Conservation (phyloP, 345 rosid species). For the Salix suchowensis region DNA sequence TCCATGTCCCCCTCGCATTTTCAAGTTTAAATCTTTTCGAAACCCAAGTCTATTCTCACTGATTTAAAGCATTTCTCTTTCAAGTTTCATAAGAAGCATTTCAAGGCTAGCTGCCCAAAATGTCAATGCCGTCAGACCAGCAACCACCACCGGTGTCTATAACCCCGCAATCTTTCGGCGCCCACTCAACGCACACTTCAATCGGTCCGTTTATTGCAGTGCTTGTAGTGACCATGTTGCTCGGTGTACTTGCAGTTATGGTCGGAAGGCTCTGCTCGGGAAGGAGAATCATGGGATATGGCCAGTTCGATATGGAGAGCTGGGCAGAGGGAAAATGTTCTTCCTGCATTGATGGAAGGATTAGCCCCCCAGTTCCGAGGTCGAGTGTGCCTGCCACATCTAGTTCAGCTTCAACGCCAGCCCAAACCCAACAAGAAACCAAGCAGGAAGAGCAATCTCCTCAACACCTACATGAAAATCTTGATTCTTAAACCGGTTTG, state of each 20-base stretch:
- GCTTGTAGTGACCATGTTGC: conserved; percentile 39
- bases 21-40: not conserved
- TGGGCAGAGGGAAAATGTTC: conserved; percentile 65
- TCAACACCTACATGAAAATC: conserved; percentile 18
- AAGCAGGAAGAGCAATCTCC: conserved; percentile 28
- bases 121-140: conserved; percentile 40
- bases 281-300: conserved; percentile 51
- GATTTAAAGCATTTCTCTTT: not conserved
- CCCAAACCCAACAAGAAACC: conserved; percentile 31
- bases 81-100: not conserved
- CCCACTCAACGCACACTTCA: conserved; percentile 31
- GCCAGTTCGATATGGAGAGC: conserved; percentile 61
- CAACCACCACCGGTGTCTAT: conserved; percentile 40
- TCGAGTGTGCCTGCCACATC: conserved; percentile 10
- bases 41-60: not conserved
- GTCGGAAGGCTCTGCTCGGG: conserved; percentile 73
- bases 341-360: conserved; percentile 72
- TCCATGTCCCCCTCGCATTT: not conserved
- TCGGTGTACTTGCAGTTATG: conserved; percentile 47
- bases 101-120: not conserved
- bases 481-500: not conserved
- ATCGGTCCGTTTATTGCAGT: conserved; percentile 56
- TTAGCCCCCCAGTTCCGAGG: conserved; percentile 32
- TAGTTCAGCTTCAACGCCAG: conserved; percentile 5
- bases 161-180: conserved; percentile 28